These are phyloP conservation scores for Pestalotiopsis sp. DNA, from an alignment of 2,329 filamentous ascomycete species.

Conservation along the genomic window DNA sequence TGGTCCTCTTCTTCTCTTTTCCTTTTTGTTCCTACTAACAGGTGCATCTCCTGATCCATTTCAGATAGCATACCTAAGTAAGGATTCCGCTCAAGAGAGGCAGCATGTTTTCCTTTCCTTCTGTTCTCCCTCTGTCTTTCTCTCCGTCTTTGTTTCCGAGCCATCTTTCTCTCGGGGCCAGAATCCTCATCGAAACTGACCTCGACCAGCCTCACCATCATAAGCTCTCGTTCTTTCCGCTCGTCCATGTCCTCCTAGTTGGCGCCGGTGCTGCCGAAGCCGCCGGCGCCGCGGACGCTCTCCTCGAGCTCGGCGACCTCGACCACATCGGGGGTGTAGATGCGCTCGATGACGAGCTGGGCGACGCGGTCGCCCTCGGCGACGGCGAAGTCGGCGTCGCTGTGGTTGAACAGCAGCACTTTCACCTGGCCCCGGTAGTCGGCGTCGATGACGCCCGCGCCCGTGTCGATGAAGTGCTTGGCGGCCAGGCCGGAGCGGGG, in stretches of 20 bases:
- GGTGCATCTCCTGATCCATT: too few species aligned
- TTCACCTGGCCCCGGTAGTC: conserved; percentile 96
- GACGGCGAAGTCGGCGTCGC: conserved; percentile 78
- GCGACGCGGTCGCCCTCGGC: conserved; percentile 89
- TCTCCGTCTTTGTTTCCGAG: neutral
- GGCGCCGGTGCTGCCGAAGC: conserved; percentile 84
- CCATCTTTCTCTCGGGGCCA: neutral
- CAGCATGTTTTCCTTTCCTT: too few species aligned
- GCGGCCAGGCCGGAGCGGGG: conserved; percentile 88
- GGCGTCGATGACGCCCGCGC: conserved; percentile 95
- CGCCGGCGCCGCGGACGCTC: conserved; percentile 87
- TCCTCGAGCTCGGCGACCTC: conserved; percentile 88
- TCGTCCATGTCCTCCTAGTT: conserved; percentile 21
- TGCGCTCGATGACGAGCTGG: conserved; percentile 91
- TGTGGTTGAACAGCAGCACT: conserved; percentile 92
- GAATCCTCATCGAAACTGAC: too few species aligned
- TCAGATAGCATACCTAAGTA: too few species aligned
- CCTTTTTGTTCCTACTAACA: neutral
- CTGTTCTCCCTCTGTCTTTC: too few species aligned
- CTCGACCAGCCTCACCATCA: neutral
- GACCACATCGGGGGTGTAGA: conserved; percentile 89
- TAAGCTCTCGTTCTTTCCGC: neutral
- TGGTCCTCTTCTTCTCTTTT: neutral
- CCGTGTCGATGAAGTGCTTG: conserved; percentile 96
- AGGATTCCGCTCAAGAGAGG: too few species aligned